phyloP scores from a whole-genome alignment of 495 filamentous ascomycete genomes.

The Lasiosphaeria ovina region DNA sequence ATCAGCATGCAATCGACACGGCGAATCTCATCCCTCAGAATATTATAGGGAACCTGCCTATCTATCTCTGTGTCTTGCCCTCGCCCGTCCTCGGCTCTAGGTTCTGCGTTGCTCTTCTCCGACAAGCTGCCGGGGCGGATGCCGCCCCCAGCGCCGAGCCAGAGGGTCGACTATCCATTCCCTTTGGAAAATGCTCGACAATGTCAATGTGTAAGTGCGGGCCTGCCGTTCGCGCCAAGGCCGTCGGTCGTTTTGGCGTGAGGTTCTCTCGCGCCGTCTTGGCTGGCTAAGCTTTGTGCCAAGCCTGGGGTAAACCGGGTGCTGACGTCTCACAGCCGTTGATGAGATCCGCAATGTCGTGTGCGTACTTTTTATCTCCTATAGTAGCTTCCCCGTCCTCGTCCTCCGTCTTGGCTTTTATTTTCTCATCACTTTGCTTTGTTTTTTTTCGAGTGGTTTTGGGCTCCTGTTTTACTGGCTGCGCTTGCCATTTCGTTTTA shows the following conservation, averaged over 20 bases:
- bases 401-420: slow-evolving; percentile 5
- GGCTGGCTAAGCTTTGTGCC: slow-evolving; percentile 37
- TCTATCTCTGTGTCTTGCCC: no score
- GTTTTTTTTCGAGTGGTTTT: background rate
- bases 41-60: background rate
- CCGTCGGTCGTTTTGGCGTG: slow-evolving; percentile 8
- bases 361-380: slow-evolving; percentile 22
- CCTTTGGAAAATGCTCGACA: slow-evolving; percentile 26
- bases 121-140: slow-evolving; percentile 7
- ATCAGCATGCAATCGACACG: background rate
- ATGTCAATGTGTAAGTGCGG: slow-evolving; percentile 31
- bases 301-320: slow-evolving; percentile 30
- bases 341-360: slow-evolving; percentile 42
- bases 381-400: background rate
- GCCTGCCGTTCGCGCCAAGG: slow-evolving; percentile 15
- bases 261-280: slow-evolving; percentile 23
- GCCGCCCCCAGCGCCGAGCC: slow-evolving; percentile 4
- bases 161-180: slow-evolving; percentile 11
- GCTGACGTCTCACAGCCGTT: slow-evolving; percentile 37
- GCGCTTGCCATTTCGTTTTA: no score
- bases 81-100: no score
- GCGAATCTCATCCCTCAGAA: background rate
- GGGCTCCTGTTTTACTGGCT: no score
- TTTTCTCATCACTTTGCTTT: background rate
- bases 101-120: no score